Percentiles rank a stretch among this genome's conserved stretches.
phyloP scores from a whole-genome alignment of 805 yeast species.

The Wickerhamiella kurtzmanii region DNA sequence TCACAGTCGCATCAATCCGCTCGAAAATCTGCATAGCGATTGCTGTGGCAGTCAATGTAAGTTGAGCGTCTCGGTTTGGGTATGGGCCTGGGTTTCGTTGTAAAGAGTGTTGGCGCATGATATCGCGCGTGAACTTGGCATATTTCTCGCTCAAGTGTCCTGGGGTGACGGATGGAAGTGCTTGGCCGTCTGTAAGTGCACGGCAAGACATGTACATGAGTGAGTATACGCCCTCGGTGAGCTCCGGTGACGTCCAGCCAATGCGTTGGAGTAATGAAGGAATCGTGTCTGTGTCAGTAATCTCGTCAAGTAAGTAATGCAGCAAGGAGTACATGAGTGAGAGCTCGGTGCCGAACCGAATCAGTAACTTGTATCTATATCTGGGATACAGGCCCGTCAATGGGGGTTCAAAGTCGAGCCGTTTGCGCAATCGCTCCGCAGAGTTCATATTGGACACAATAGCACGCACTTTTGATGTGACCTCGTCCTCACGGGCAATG shows the following conservation, averaged over 20 bases:
- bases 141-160: constrained; percentile 18
- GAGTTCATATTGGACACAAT: constrained; percentile 14
- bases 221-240: constrained; percentile 22
- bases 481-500: constrained; percentile 15
- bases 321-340: constrained; percentile 18
- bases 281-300: constrained; percentile 17
- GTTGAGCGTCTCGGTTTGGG: constrained; percentile 14
- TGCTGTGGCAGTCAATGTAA: constrained; percentile 18
- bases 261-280: constrained; percentile 14
- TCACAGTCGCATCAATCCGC: constrained; percentile 22
- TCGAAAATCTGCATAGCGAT: constrained; percentile 22
- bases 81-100: background rate
- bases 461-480: constrained; percentile 14
- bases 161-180: constrained; percentile 25
- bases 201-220: constrained; percentile 23
- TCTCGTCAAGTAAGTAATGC: constrained; percentile 20
- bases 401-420: constrained; percentile 25
- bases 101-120: background rate
- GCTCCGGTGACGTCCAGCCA: constrained; percentile 23
- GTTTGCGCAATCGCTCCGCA: constrained; percentile 13
- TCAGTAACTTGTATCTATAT: constrained; percentile 21
- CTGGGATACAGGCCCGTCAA: constrained; percentile 25
- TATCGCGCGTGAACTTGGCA: background rate
- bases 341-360: constrained; percentile 19
- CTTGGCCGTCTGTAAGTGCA: constrained; percentile 21